Percentiles rank a stretch among this genome's conserved stretches.
phyloP scores from a whole-genome alignment of 805 yeast genomes.

The Candida pseudoglaebosa region DNA sequence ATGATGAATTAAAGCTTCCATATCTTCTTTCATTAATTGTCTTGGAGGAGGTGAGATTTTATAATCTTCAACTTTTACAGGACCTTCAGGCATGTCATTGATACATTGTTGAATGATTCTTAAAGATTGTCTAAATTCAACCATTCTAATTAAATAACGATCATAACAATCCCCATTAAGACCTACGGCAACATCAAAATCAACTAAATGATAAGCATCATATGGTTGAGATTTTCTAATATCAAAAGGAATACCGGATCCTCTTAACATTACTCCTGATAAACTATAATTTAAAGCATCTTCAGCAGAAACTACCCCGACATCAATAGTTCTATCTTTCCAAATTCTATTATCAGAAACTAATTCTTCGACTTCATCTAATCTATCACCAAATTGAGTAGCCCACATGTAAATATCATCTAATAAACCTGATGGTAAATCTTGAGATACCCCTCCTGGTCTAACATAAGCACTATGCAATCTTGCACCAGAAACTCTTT shows the following conservation, averaged over 20 bases:
- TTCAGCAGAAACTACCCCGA: slow-evolving; percentile 79
- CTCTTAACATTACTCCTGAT: slow-evolving; percentile 87
- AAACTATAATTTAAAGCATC: slow-evolving; percentile 80
- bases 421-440: slow-evolving; percentile 77
- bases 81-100: slow-evolving; percentile 89
- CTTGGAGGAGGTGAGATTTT: slow-evolving; percentile 83
- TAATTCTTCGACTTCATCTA: slow-evolving; percentile 87
- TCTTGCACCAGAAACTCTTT: slow-evolving; percentile 87
- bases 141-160: slow-evolving; percentile 84
- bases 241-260: slow-evolving; percentile 85
- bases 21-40: slow-evolving; percentile 79
- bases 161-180: slow-evolving; percentile 88
- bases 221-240: slow-evolving; percentile 83
- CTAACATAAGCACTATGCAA: slow-evolving; percentile 84
- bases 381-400: slow-evolving; percentile 88
- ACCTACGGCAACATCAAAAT: slow-evolving; percentile 85
- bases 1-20: slow-evolving; percentile 90
- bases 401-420: slow-evolving; percentile 97
- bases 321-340: slow-evolving; percentile 80
- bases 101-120: slow-evolving; percentile 87
- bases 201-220: slow-evolving; percentile 83
- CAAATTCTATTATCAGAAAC: slow-evolving; percentile 88
- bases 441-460: slow-evolving; percentile 92
- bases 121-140: slow-evolving; percentile 86
- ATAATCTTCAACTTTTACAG: slow-evolving; percentile 86